phyloP scores from a whole-genome alignment of 2,329 filamentous ascomycete species.

The Neurospora sp. region DNA sequence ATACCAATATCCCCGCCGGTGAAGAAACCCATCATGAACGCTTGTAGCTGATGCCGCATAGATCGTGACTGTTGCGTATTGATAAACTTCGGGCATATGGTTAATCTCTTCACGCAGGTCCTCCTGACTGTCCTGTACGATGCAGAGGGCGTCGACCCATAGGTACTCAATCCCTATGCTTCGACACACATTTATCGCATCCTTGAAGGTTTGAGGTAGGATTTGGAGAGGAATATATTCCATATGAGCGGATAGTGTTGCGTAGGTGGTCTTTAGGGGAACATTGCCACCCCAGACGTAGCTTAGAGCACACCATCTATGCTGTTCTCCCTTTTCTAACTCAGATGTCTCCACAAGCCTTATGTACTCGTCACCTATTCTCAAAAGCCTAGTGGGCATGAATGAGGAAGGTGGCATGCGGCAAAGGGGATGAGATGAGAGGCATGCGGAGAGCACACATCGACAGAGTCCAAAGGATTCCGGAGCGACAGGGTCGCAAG shows the following conservation, averaged over 20 bases:
- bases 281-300: conserved; percentile 9
- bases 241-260: not conserved
- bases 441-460: not conserved
- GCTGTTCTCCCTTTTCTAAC: rapidly evolving
- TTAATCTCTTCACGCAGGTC: not conserved
- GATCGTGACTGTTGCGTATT: not conserved
- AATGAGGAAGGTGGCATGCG: not conserved
- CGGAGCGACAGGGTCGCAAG: not conserved
- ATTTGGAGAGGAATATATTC: not conserved
- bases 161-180: conserved; percentile 1
- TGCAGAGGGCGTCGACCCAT: conserved; percentile 6
- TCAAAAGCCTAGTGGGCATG: not conserved
- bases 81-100: conserved; percentile 2
- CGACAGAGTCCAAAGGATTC: not conserved
- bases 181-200: not conserved
- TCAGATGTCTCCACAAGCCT: not conserved
- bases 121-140: not conserved
- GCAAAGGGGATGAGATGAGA: not conserved
- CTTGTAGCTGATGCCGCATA: not conserved
- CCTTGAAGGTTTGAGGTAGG: conserved; percentile 2
- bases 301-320: not conserved
- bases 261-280: not conserved
- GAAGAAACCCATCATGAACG: not conserved
- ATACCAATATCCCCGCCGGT: not conserved
- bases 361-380: not conserved